Evolutionary conservation across 208 protist species (phyloP).

Genomic region (Trypanosoma avium): DNA sequence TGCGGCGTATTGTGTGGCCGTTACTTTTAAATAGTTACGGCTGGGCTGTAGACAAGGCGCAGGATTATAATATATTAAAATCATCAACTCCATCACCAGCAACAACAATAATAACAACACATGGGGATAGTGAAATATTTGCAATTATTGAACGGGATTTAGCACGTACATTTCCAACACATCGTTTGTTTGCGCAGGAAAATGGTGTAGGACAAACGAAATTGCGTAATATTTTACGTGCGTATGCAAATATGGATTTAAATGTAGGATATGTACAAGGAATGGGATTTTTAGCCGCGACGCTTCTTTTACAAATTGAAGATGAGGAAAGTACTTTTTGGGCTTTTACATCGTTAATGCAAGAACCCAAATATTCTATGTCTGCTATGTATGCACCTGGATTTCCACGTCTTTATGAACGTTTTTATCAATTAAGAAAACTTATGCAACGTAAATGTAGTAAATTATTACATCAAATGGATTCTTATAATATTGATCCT

Average conservation of each 20-base stretch:
- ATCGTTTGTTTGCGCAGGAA: slow-evolving; percentile 59
- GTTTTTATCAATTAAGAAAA: slow-evolving; percentile 64
- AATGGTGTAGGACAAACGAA: slow-evolving; percentile 45
- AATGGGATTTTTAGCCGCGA: slow-evolving; percentile 89
- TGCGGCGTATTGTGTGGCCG: slow-evolving; percentile 66
- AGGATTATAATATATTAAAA: slow-evolving; percentile 35
- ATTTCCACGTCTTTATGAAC: slow-evolving; percentile 73
- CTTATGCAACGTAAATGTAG: slow-evolving; percentile 55
- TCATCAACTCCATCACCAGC: too few relatives aligned
- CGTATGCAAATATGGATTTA: slow-evolving; percentile 75
- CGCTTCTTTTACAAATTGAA: slow-evolving; percentile 76
- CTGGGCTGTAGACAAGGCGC: slow-evolving; percentile 15
- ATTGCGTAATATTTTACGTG: slow-evolving; percentile 74
- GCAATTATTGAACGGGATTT: slow-evolving; percentile 86
- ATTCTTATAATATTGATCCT: slow-evolving; percentile 33
- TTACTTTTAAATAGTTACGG: slow-evolving; percentile 46
- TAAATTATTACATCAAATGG: slow-evolving; percentile 34
- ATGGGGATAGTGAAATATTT: slow-evolving; percentile 31
- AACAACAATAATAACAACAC: too few relatives aligned
- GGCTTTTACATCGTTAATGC: slow-evolving; percentile 84
- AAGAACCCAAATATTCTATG: slow-evolving; percentile 60
- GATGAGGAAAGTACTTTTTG: slow-evolving; percentile 87
- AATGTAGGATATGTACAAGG: slow-evolving; percentile 89
- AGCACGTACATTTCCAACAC: slow-evolving; percentile 82
- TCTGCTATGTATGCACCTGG: slow-evolving; percentile 60